phyloP scores from a whole-genome alignment of 164 flowering plant species.

The Houttuynia cordata region DNA sequence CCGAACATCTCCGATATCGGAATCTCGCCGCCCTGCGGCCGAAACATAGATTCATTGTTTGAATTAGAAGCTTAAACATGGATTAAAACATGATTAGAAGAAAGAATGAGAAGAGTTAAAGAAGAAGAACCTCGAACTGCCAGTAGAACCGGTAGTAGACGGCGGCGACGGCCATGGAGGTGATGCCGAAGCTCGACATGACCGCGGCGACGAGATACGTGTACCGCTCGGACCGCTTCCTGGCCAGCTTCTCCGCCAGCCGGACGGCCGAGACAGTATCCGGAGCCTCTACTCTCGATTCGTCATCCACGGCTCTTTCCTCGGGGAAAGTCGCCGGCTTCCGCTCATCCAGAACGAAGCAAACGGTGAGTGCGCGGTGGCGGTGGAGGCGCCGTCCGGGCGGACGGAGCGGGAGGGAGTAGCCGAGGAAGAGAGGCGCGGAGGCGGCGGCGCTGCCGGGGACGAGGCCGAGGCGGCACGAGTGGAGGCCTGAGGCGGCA shows the following conservation, averaged over 20 bases:
- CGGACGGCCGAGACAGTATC: conserved; percentile 15
- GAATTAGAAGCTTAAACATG: too few relatives aligned
- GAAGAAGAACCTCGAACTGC: conserved; percentile 69
- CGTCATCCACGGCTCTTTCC: background rate
- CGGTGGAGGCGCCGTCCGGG: background rate
- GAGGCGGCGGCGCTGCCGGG: conserved; percentile 10
- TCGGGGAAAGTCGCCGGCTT: conserved; percentile 9
- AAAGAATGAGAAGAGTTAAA: background rate
- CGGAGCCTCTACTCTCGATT: background rate
- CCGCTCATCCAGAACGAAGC: conserved; percentile 35
- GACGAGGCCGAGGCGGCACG: conserved; percentile 12
- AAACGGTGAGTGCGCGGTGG: conserved; percentile 20
- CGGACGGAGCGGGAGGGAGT: conserved; percentile 4
- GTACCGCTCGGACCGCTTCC: conserved; percentile 63
- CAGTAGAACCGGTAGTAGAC: conserved; percentile 79
- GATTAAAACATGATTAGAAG: too few relatives aligned
- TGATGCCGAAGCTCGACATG: conserved; percentile 75
- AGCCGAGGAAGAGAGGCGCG: background rate
- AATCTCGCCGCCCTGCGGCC: conserved; percentile 53
- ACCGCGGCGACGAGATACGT: conserved; percentile 81
- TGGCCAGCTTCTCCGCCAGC: conserved; percentile 36
- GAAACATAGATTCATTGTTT: background rate
- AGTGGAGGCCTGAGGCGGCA: conserved; percentile 19
- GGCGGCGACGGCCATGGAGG: conserved; percentile 70
- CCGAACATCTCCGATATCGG: conserved; percentile 75